These are phyloP conservation scores for Lophiotrema nucula DNA, from an alignment of 495 filamentous ascomycete species.

Conservation along the genomic window DNA sequence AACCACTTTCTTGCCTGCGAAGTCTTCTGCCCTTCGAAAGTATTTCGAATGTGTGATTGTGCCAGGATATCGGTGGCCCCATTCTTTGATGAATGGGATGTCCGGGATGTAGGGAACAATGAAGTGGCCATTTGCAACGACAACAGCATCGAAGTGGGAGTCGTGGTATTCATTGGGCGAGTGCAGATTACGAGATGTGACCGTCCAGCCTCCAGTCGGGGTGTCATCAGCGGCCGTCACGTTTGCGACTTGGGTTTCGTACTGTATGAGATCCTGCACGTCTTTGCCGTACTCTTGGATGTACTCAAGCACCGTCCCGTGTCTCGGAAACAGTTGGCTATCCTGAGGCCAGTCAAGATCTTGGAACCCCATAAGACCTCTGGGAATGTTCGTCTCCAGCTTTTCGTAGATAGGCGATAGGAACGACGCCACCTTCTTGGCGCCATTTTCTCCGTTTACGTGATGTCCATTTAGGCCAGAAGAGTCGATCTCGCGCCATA, in stretches of 20 bases:
- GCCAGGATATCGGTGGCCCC: constrained; percentile 61
- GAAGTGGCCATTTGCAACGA: constrained; percentile 84
- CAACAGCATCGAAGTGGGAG: constrained; percentile 66
- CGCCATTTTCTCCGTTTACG: neutral
- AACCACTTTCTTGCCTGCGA: constrained; percentile 63
- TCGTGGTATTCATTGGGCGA: constrained; percentile 42
- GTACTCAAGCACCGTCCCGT: constrained; percentile 68
- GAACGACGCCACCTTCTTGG: constrained; percentile 44
- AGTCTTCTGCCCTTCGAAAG: constrained; percentile 63
- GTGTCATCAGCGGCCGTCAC: constrained; percentile 39
- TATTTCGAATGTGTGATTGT: constrained; percentile 77
- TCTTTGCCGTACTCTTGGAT: constrained; percentile 69
- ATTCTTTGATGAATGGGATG: constrained; percentile 55
- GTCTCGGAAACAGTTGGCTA: constrained; percentile 68
- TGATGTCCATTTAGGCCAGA: constrained; percentile 18
- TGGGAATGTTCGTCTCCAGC: constrained; percentile 84
- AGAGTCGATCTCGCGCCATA: constrained; percentile 6
- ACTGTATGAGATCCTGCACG: constrained; percentile 54
- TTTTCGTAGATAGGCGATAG: constrained; percentile 76
- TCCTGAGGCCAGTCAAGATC: constrained; percentile 64
- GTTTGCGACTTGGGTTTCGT: constrained; percentile 58
- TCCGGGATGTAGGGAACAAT: constrained; percentile 67
- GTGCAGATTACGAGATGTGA: constrained; percentile 54
- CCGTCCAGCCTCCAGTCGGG: constrained; percentile 47
- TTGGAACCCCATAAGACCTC: constrained; percentile 75